phyloP scores from a whole-genome alignment of 2,329 filamentous ascomycete genomes.

The Capronia epimyces region DNA sequence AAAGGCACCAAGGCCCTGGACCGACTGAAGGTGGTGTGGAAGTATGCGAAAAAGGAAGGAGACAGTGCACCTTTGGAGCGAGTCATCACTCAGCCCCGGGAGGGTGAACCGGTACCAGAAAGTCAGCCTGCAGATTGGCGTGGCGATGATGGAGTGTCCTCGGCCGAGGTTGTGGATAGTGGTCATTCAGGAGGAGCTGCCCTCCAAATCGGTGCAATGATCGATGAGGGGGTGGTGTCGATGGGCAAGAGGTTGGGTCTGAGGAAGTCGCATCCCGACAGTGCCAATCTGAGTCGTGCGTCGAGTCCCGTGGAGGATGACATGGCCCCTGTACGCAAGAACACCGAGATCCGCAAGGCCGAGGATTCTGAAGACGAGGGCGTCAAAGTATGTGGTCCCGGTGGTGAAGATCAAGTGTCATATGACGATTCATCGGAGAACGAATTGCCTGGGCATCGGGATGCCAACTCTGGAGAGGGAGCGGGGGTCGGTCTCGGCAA shows the following conservation, averaged over 20 bases:
- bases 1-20: conserved; percentile 82
- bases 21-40: conserved; percentile 79
- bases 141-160: conserved; percentile 42
- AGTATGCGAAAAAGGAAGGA: conserved; percentile 37
- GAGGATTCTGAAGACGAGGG: conserved; percentile 32
- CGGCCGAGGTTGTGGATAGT: conserved; percentile 23
- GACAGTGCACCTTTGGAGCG: conserved; percentile 29
- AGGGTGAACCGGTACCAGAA: conserved; percentile 65
- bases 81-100: conserved; percentile 59
- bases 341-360: not conserved
- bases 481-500: conserved; percentile 23
- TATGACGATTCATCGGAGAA: conserved; percentile 10
- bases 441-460: conserved; percentile 11
- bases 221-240: conserved; percentile 33
- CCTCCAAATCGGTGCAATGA: conserved; percentile 22
- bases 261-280: conserved; percentile 58
- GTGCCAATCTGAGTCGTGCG: conserved; percentile 63
- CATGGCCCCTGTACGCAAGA: not conserved
- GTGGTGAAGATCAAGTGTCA: conserved; percentile 14
- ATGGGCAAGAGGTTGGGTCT: conserved; percentile 63
- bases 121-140: conserved; percentile 69
- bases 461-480: conserved; percentile 16
- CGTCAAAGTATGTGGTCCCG: conserved; percentile 36
- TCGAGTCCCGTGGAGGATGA: conserved; percentile 53
- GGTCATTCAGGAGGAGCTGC: conserved; percentile 16